A percentile compares a stretch with the other conserved stretches of the same genome.
Evolutionary conservation across 129 eudicot species (phyloP).

Genomic region (Flaveria trinervia): DNA sequence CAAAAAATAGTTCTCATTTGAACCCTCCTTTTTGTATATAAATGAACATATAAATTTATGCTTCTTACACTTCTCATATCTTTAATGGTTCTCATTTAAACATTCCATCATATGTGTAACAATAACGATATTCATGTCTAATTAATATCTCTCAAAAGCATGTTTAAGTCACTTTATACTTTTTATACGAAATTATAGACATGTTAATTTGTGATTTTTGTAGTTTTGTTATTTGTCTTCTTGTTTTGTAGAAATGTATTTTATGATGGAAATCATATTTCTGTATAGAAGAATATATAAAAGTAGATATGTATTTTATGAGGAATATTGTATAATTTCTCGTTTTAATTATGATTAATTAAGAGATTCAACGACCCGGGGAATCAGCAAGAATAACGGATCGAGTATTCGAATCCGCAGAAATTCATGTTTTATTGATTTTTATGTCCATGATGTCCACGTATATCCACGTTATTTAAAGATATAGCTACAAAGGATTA

Average conservation of each 20-base stretch:
- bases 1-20: no score
- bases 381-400: conserved; percentile 14
- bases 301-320: neutral
- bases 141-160: no score
- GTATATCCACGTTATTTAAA: neutral
- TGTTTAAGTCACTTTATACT: no score
- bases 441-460: neutral
- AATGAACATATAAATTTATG: no score
- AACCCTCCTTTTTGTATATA: no score
- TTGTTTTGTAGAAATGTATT: neutral
- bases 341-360: neutral
- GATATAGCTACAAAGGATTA: neutral
- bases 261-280: neutral
- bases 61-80: no score
- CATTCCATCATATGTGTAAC: no score
- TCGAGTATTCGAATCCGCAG: neutral
- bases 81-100: no score
- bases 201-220: no score
- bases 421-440: neutral
- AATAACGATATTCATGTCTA: no score
- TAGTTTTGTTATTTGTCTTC: neutral
- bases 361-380: conserved; percentile 1
- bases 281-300: neutral
- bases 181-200: no score
- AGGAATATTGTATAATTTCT: neutral